Percentiles rank a stretch among this genome's conserved stretches.
Evolutionary conservation across 768 basidiomycete species (phyloP).

Genomic region (Calocera viscosa): DNA sequence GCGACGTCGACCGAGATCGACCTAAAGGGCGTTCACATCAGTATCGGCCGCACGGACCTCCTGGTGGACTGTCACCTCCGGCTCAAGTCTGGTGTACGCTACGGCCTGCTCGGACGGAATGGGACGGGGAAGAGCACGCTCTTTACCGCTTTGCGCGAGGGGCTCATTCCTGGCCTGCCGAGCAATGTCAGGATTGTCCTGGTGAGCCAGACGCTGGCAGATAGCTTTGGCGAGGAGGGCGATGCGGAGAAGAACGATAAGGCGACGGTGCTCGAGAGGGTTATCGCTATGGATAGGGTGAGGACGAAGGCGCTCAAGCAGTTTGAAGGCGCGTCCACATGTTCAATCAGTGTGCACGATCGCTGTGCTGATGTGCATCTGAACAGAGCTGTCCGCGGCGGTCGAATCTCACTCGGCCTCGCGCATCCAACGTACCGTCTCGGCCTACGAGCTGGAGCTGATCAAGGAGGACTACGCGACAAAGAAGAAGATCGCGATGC

Average conservation of each 20-base stretch:
- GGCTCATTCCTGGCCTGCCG: slow-evolving; percentile 39
- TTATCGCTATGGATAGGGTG: slow-evolving; percentile 32
- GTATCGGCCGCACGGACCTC: slow-evolving; percentile 41
- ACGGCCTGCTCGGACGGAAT: slow-evolving; percentile 38
- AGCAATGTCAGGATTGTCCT: slow-evolving; percentile 35
- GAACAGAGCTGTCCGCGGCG: slow-evolving; percentile 20
- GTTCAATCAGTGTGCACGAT: background rate
- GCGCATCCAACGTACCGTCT: slow-evolving; percentile 16
- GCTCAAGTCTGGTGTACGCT: slow-evolving; percentile 37
- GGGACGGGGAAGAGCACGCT: slow-evolving; percentile 24
- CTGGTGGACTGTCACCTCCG: slow-evolving; percentile 41
- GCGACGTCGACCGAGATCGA: slow-evolving; percentile 34
- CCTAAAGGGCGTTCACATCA: slow-evolving; percentile 40
- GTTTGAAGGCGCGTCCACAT: slow-evolving; percentile 17
- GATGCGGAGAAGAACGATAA: slow-evolving; percentile 17
- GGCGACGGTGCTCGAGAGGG: slow-evolving; percentile 31
- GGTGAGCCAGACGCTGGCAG: slow-evolving; percentile 32
- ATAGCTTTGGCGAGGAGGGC: slow-evolving; percentile 15
- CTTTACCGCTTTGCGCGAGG: slow-evolving; percentile 33
- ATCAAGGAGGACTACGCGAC: slow-evolving; percentile 25
- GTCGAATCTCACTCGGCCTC: slow-evolving; percentile 17
- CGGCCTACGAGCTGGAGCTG: slow-evolving; percentile 15
- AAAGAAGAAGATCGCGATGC: slow-evolving; percentile 35
- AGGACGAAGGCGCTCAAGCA: slow-evolving; percentile 26
- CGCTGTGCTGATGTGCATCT: background rate